These are phyloP conservation scores for Diplodia scrobiculata DNA, from an alignment of 2,329 filamentous ascomycete genomes.

Conservation along the genomic window DNA sequence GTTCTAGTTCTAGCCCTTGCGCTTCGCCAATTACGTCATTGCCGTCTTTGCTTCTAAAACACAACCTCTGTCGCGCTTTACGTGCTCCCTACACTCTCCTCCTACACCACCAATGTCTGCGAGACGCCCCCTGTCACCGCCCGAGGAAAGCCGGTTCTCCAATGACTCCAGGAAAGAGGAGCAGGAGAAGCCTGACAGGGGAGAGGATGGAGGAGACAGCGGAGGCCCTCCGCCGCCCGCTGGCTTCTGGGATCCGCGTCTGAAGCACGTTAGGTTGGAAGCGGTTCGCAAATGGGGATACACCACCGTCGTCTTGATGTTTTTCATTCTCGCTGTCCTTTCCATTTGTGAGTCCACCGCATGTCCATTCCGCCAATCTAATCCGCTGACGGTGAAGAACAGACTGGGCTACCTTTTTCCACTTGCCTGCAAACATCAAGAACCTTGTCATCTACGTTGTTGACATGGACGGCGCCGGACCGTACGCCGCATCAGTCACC, in stretches of 20 bases:
- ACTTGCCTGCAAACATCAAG: conserved; percentile 53
- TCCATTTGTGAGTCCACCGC: conserved; percentile 51
- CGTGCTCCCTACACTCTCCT: too few species aligned
- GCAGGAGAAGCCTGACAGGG: neutral
- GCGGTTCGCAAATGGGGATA: conserved; percentile 48
- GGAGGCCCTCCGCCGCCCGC: conserved; percentile 40
- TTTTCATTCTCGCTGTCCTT: conserved; percentile 59
- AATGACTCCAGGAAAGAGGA: neutral
- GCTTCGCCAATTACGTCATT: neutral
- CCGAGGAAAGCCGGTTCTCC: neutral
- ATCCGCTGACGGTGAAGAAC: neutral
- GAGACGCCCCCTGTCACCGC: neutral
- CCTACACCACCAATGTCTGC: neutral
- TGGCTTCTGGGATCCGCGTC: conserved; percentile 51
- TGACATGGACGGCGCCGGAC: conserved; percentile 63
- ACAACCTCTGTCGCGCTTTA: too few species aligned
- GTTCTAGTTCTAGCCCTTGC: neutral
- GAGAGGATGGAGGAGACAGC: neutral
- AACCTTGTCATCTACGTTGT: conserved; percentile 61
- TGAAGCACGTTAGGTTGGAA: conserved; percentile 46
- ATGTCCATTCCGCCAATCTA: too few species aligned
- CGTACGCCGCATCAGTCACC: conserved; percentile 48
- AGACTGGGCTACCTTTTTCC: conserved; percentile 61
- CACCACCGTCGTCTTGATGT: conserved; percentile 55
- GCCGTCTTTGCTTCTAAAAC: neutral